Percentiles rank a stretch among this genome's conserved stretches.
phyloP scores from a whole-genome alignment of 139 green algal genomes.

The Coelastrella sp. region DNA sequence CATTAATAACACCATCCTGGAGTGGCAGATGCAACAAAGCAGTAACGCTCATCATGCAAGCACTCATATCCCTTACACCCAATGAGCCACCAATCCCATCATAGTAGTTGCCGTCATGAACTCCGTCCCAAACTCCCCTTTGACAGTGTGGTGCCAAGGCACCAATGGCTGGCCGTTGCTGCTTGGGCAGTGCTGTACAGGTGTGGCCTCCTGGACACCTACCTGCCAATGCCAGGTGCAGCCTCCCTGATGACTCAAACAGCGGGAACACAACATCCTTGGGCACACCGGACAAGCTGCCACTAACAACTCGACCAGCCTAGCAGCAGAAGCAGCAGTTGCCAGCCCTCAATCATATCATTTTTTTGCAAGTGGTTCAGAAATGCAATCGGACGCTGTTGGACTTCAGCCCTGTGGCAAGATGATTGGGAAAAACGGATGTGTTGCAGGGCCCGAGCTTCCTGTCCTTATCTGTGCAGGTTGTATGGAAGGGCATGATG shows the following conservation, averaged over 20 bases:
- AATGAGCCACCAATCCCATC: too few species aligned
- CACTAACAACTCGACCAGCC: constrained; percentile 46
- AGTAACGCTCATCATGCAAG: not conserved
- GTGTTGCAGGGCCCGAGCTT: too few species aligned
- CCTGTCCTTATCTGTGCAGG: too few species aligned
- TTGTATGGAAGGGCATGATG: too few species aligned
- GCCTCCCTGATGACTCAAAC: constrained; percentile 54
- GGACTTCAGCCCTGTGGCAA: too few species aligned
- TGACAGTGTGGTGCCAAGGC: too few species aligned
- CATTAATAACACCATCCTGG: not conserved
- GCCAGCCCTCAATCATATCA: not conserved
- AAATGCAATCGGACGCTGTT: not conserved
- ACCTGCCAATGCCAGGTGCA: constrained; percentile 26
- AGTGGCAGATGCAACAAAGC: not conserved
- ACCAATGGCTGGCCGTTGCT: too few species aligned
- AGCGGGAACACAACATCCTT: constrained; percentile 63
- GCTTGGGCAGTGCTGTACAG: too few species aligned
- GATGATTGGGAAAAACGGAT: too few species aligned
- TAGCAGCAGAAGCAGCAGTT: constrained; percentile 17
- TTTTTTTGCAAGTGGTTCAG: not conserved
- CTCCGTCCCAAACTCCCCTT: too few species aligned
- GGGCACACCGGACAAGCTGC: constrained; percentile 47
- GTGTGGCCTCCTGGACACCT: not conserved
- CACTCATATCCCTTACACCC: too few species aligned
- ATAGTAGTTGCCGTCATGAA: too few species aligned